These are phyloP conservation scores for Thermochaetoides thermophila DNA, from an alignment of 495 filamentous ascomycete genomes.

Conservation along the genomic window DNA sequence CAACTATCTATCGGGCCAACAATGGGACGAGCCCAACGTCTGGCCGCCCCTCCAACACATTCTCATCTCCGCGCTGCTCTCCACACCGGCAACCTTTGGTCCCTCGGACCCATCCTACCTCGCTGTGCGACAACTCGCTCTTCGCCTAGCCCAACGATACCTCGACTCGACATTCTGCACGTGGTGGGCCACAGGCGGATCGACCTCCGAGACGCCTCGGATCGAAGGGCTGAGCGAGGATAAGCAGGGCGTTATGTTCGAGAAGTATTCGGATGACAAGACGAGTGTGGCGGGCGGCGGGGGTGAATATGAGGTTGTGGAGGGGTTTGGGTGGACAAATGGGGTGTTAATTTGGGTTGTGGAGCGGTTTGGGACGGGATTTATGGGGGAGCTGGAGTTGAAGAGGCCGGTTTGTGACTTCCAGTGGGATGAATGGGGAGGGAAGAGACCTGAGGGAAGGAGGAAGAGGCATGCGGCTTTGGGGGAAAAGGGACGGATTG, in stretches of 20 bases:
- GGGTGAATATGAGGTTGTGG: slow-evolving; percentile 36
- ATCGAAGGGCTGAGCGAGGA: slow-evolving; percentile 22
- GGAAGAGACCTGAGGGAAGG: no score
- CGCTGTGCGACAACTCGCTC: slow-evolving; percentile 23
- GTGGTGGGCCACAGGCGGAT: slow-evolving; percentile 35
- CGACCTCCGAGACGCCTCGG: slow-evolving; percentile 27
- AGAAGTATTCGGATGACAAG: slow-evolving; percentile 34
- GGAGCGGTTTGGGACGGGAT: slow-evolving; percentile 28
- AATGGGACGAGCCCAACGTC: slow-evolving; percentile 39
- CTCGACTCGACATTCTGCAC: slow-evolving; percentile 37
- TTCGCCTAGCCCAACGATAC: slow-evolving; percentile 32
- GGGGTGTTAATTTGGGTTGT: slow-evolving; percentile 36
- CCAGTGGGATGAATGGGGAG: no score
- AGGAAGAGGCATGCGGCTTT: no score
- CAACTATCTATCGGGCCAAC: slow-evolving; percentile 31
- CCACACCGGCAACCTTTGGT: slow-evolving; percentile 32
- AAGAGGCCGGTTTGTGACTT: slow-evolving; percentile 29
- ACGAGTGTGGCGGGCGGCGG: slow-evolving; percentile 34
- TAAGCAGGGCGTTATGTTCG: slow-evolving; percentile 32
- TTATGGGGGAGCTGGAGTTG: no score
- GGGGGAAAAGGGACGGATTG: slow-evolving; percentile 1
- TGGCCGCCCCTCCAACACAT: slow-evolving; percentile 35
- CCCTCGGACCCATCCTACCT: slow-evolving; percentile 26
- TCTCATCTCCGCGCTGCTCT: slow-evolving; percentile 32
- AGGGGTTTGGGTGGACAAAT: slow-evolving; percentile 39